Evolutionary conservation across 164 flowering plant genomes (phyloP), one percentile per base, ranked within the genome.

Genomic region (Kalanchoe fedtschenkoi): DNA sequence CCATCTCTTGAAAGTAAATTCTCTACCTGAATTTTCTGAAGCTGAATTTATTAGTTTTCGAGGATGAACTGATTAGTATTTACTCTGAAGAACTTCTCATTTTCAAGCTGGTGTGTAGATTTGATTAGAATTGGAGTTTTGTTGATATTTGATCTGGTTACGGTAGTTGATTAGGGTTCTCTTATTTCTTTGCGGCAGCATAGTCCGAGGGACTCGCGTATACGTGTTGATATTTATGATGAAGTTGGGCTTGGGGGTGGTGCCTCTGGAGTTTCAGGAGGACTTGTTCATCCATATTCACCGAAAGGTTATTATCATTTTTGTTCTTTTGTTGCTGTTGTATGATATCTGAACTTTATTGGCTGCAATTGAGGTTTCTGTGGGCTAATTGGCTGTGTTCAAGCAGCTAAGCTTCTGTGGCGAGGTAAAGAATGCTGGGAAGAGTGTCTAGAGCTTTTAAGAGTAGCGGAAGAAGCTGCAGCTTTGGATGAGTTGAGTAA

Each of bases 181-280:
- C 1, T 58, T 2, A 33, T 58, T 66, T 57, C 6, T 17, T 34
- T 69, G 7, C 65, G 74, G 76, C 89, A 92, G 98, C 77, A 73
- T 16, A 64, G 82, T 63, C 65, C 95, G 17, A 78, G 75, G 71
- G 85, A 81, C 1, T 62, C 70, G 39, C 51, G 47, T 51, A 2
- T 88, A 9, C 34, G 70, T 47, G 71, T 95, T 63, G 96, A 95
- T 62, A 65, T 90, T 22, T 90, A 79, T 66, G 97, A 95, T 78
- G 97, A 95, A 70, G 68, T 68, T 39, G 97, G 97, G 15, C 77
- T 93, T 56, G 99, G 95, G 6, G 97, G 99, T 26, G 99, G 99
- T 66, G 99, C 97, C 2, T 90, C 99, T 22, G 99, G 99, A 30
- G 82, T 93, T 47, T 72, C 99, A 53, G 99, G 99, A 54, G 99